These are phyloP conservation scores for Hirschfeldia incana DNA, from an alignment of 345 rosid genomes.

Conservation along the genomic window DNA sequence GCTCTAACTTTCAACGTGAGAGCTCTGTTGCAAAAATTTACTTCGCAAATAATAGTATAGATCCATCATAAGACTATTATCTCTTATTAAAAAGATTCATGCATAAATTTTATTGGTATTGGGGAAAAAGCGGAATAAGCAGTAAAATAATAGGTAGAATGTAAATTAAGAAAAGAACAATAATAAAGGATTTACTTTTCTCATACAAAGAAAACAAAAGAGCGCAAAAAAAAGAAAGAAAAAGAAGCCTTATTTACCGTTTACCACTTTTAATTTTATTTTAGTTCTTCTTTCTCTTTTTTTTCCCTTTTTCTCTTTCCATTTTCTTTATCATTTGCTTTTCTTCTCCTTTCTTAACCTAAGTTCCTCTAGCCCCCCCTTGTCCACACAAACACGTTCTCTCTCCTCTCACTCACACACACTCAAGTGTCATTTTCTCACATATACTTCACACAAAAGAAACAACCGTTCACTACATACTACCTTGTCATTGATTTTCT, in stretches of 20 bases:
- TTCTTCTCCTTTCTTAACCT: constrained; percentile 46
- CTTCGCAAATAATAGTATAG: too few relatives aligned
- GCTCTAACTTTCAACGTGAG: too few relatives aligned
- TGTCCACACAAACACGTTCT: constrained; percentile 59
- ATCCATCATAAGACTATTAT: not conserved
- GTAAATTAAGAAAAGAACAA: constrained; percentile 27
- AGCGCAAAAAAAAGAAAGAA: constrained; percentile 39
- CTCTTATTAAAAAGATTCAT: not conserved
- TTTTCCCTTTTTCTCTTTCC: constrained; percentile 13
- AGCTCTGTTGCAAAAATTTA: too few relatives aligned
- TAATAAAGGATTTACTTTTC: constrained; percentile 36
- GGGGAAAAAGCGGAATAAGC: not conserved
- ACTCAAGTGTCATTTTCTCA: constrained; percentile 49
- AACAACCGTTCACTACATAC: constrained; percentile 47
- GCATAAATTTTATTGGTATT: not conserved
- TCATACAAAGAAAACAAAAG: constrained; percentile 40
- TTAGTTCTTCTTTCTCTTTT: not conserved
- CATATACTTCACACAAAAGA: constrained; percentile 47
- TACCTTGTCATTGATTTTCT: constrained; percentile 42
- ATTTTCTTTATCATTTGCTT: constrained; percentile 27
- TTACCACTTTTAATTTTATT: constrained; percentile 29
- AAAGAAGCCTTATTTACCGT: constrained; percentile 44
- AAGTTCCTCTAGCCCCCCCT: constrained; percentile 56
- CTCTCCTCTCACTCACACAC: constrained; percentile 40
- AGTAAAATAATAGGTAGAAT: constrained; percentile 25